phyloP scores from a whole-genome alignment of 2,329 filamentous ascomycete species.

The Pseudogymnoascus pannorum region DNA sequence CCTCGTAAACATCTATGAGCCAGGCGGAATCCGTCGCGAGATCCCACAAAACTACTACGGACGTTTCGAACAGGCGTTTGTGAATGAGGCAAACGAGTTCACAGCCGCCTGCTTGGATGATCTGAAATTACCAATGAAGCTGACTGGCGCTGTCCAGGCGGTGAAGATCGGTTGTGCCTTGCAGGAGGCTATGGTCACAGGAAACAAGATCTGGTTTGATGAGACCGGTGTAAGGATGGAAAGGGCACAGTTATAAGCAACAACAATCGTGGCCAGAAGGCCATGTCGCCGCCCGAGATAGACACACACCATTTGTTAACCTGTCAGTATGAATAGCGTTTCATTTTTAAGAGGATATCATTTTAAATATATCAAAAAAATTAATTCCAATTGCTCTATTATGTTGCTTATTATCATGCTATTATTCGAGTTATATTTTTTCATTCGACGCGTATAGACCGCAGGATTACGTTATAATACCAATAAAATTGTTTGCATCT shows the following conservation, averaged over 20 bases:
- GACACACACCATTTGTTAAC: neutral
- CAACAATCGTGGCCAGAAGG: neutral
- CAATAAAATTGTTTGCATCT: neutral
- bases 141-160: conserved; percentile 47
- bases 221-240: conserved; percentile 35
- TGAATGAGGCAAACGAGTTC: conserved; percentile 54
- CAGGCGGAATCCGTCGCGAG: conserved; percentile 46
- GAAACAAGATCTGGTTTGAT: conserved; percentile 50
- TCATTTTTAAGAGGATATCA: neutral
- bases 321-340: neutral
- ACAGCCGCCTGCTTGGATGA: conserved; percentile 49
- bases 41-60: conserved; percentile 54
- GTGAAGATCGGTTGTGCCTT: conserved; percentile 52
- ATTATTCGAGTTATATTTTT: neutral
- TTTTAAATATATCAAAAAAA: neutral
- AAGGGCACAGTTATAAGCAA: neutral
- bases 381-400: too few relatives aligned
- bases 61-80: conserved; percentile 53
- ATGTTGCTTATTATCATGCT: neutral
- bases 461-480: neutral
- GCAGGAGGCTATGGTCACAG: conserved; percentile 47
- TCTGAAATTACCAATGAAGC: conserved; percentile 45
- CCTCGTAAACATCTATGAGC: conserved; percentile 47
- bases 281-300: neutral
- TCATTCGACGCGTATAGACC: neutral